Percentiles rank a stretch among this genome's conserved stretches.
These are phyloP conservation scores for Xerocomus brunneocitrinus DNA, from an alignment of 768 basidiomycete genomes.

Conservation along the genomic window DNA sequence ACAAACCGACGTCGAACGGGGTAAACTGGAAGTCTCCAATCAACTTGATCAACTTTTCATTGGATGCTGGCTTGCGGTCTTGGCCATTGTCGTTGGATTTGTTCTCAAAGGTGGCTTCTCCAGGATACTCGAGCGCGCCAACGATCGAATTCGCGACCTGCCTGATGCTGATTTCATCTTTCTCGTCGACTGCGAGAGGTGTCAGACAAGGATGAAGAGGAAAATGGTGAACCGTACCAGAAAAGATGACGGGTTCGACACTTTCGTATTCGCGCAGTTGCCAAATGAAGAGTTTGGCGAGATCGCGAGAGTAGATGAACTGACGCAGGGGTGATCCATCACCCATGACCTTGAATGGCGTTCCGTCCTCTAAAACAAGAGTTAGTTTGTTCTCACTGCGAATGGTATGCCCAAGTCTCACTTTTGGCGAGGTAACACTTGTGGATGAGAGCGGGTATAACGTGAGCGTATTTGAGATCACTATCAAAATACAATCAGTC, in stretches of 20 bases:
- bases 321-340: conserved; percentile 93
- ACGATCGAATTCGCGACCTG: conserved; percentile 89
- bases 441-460: conserved; percentile 91
- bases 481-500: conserved; percentile 35
- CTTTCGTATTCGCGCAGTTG: conserved; percentile 85
- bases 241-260: conserved; percentile 90
- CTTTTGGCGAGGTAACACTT: conserved; percentile 91
- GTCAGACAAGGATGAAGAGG: not conserved
- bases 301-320: conserved; percentile 95
- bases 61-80: conserved; percentile 94
- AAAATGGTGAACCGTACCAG: conserved; percentile 45
- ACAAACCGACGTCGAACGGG: conserved; percentile 76
- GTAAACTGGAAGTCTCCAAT: conserved; percentile 87
- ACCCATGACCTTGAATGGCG: conserved; percentile 83
- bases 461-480: conserved; percentile 87
- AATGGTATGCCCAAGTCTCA: conserved; percentile 27
- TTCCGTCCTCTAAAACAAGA: conserved; percentile 58
- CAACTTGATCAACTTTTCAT: conserved; percentile 74
- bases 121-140: conserved; percentile 71
- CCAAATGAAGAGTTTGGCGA: conserved; percentile 95
- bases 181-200: conserved; percentile 66
- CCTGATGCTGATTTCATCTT: conserved; percentile 92
- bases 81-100: conserved; percentile 74
- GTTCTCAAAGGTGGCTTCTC: conserved; percentile 75
- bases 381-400: not conserved